Evolutionary conservation across 169 alveolate species (phyloP), one percentile per base, ranked within the genome.

Genomic region (Theileria annulata): DNA sequence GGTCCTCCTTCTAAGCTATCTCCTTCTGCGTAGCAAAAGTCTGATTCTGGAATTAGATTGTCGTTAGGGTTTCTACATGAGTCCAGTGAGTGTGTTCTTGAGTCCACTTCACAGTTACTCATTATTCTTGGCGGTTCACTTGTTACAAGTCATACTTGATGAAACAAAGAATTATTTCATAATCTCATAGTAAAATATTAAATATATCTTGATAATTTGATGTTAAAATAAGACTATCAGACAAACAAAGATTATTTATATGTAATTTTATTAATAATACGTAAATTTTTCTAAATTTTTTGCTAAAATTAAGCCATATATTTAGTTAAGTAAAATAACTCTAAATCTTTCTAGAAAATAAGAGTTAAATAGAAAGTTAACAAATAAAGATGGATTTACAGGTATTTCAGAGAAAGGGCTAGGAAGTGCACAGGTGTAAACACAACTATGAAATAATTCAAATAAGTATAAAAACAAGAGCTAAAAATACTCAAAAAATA

Each of bases 1-100:
- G 85, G 88, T 15, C 94, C 94, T 3, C 94, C 94, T 28, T 35
- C 28, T 47, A 90, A 60, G 9, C 94, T 92, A 21, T 31, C 76
- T 23, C 94, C 94, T 56, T 90, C 92, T 27, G 89, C 92, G 28
- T 86, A 68, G 59, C 82, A 84, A 23, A 70, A 71, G 66, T 77
- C 78, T 6, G 73, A 59, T 51, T 59, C 79, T 19, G 76, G 54
- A 19, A 59, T 42, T 51, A 70, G 12, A 47, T 56, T 12, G 25
- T 27, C 10, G 17, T 56, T 56, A 2, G 28, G 66, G 17, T n/a
- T 56, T 10, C 9, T 8, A 56, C 66, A 56, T 56, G 28, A 19
- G 35, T 56, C 35, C 33, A 56, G 31, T 56, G 66, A 25, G 31
- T 25, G 66, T 3, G 51, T 42, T 42, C 51, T 42, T 42, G 51